Percentiles rank a stretch among this genome's conserved stretches.
Evolutionary conservation across 2,329 filamentous ascomycete genomes (phyloP).

Genomic region (Colletotrichum magnum): DNA sequence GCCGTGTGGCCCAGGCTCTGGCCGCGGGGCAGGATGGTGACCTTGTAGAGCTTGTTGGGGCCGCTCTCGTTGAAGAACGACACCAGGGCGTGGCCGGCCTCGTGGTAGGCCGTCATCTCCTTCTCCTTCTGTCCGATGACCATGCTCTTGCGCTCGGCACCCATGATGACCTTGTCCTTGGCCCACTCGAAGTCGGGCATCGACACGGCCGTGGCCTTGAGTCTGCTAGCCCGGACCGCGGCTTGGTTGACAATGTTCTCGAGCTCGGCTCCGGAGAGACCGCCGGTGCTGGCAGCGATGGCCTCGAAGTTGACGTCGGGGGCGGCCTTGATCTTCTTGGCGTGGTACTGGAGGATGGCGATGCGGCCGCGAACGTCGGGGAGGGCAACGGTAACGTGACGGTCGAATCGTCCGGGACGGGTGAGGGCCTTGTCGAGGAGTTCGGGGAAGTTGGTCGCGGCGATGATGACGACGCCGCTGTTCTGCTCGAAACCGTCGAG

Average conservation of each 20-base stretch:
- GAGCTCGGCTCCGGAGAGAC: slow-evolving; percentile 94
- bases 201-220: slow-evolving; percentile 81
- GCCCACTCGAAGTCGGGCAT: slow-evolving; percentile 95
- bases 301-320: slow-evolving; percentile 86
- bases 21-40: slow-evolving; percentile 94
- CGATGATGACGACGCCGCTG: slow-evolving; percentile 94
- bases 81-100: slow-evolving; percentile 94
- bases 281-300: slow-evolving; percentile 88
- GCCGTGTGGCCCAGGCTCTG: slow-evolving; percentile 89
- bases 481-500: slow-evolving; percentile 97
- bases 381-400: slow-evolving; percentile 88
- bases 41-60: slow-evolving; percentile 90
- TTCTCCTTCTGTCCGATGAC: slow-evolving; percentile 95
- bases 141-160: slow-evolving; percentile 90
- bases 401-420: slow-evolving; percentile 96
- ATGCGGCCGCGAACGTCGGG: slow-evolving; percentile 95
- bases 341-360: slow-evolving; percentile 93
- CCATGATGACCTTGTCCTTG: slow-evolving; percentile 98
- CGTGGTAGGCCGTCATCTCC: slow-evolving; percentile 94
- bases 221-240: slow-evolving; percentile 92
- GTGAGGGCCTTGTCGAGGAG: slow-evolving; percentile 95
- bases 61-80: slow-evolving; percentile 83
- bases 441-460: slow-evolving; percentile 96
- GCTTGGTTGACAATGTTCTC: slow-evolving; percentile 98
- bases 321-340: slow-evolving; percentile 88